These are phyloP conservation scores for Calycina marina DNA, from an alignment of 2,329 filamentous ascomycete genomes.

Conservation along the genomic window DNA sequence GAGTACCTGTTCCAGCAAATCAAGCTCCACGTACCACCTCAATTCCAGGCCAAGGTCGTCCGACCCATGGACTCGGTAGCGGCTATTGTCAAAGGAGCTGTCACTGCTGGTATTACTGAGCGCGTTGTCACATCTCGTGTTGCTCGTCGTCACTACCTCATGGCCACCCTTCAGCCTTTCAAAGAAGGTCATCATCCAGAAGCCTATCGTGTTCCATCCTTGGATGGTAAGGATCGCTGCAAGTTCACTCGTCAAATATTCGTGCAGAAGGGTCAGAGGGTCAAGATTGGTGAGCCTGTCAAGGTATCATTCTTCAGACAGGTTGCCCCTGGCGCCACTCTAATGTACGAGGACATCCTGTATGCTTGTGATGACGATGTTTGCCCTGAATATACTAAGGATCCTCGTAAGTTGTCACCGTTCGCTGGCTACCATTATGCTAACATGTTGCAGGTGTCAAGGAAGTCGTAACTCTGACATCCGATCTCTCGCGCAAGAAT, in stretches of 20 bases:
- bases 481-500: constrained; percentile 93
- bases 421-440: constrained; percentile 3
- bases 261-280: constrained; percentile 93
- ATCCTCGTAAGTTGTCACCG: constrained; percentile 66
- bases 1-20: constrained; percentile 99
- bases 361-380: constrained; percentile 98
- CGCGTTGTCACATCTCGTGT: constrained; percentile 94
- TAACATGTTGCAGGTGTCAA: constrained; percentile 64
- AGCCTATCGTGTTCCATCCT: constrained; percentile 88
- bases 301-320: constrained; percentile 98
- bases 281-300: constrained; percentile 98
- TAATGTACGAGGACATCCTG: constrained; percentile 98
- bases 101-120: constrained; percentile 95
- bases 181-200: constrained; percentile 98
- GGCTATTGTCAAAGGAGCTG: constrained; percentile 95
- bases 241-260: constrained; percentile 98
- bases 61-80: constrained; percentile 98
- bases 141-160: constrained; percentile 92
- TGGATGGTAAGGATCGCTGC: constrained; percentile 95
- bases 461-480: constrained; percentile 95
- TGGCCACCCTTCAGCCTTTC: constrained; percentile 97
- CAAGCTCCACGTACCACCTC: constrained; percentile 92
- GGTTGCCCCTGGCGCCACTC: constrained; percentile 86
- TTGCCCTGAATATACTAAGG: constrained; percentile 96
- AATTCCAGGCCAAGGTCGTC: constrained; percentile 97